Evolutionary conservation across 306 rosid species (phyloP).

Genomic region (Quercus variabilis): DNA sequence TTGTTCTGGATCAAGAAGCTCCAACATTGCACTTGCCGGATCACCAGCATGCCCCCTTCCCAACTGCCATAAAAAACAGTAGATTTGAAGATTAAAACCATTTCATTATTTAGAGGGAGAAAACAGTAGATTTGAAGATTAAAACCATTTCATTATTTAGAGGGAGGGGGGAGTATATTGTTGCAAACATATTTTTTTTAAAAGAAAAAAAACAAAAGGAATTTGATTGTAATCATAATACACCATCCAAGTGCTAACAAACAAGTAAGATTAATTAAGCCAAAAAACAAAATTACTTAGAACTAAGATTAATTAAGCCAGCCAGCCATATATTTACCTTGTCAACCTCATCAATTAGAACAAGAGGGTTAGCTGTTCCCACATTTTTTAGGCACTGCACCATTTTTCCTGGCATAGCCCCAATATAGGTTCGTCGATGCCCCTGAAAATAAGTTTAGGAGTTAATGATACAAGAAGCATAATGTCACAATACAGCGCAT

Average conservation of each 20-base stretch:
- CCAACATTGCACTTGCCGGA: conserved; percentile 99
- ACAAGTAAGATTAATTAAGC: too few species aligned
- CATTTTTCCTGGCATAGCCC: conserved; percentile 99
- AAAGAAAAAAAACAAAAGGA: not conserved
- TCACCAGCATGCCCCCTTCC: conserved; percentile 99
- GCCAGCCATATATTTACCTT: conserved; percentile 51
- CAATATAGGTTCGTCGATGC: conserved; percentile 98
- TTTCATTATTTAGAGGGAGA: not conserved
- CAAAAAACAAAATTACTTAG: conserved; percentile 11
- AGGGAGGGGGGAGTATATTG: not conserved
- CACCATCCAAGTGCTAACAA: not conserved
- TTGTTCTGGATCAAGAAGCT: conserved; percentile 99
- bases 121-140: conserved; percentile 16
- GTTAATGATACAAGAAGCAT: conserved; percentile 14
- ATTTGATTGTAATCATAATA: not conserved
- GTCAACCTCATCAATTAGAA: conserved; percentile 96
- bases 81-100: conserved; percentile 21
- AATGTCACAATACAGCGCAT: not conserved
- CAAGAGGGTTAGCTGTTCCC: conserved; percentile 97
- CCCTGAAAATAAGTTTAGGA: conserved; percentile 59
- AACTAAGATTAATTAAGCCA: conserved; percentile 20
- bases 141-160: conserved; percentile 1
- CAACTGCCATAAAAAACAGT: conserved; percentile 56
- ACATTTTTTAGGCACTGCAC: conserved; percentile 98
- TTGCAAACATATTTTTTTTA: not conserved